Base-by-base conservation (phyloP, 2,329 filamentous ascomycete species). In the Ascocoryne sarcoides region DNA sequence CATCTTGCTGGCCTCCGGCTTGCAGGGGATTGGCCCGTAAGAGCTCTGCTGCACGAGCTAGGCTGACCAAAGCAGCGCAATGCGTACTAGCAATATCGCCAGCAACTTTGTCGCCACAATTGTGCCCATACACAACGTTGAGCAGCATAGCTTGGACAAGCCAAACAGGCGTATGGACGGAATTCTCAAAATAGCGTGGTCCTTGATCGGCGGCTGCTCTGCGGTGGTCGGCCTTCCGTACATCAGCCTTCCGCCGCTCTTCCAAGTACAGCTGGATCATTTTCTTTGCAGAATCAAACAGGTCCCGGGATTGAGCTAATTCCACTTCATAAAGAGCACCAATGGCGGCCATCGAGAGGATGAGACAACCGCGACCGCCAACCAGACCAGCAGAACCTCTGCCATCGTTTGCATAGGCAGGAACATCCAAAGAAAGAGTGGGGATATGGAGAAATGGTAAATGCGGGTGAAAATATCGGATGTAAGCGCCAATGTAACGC, bases 91-190 rank as follows among this genome's bases (percentile, higher is more conserved):
- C 90, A 55, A 94, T 93, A 59, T 95, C 88, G 45, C 85, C 87
- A 16, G 87, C 84, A 39, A 79, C 82, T 65, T 93, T 90, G 60
- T 96, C 90, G 28, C 85, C 87, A 59, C 88, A 94, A 51, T 94
- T 93, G 61, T 95, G 86, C 10, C 90, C 90, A 59, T 95, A 96
- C 12, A 95, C 84, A 28, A 96, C 85, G 58, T 95, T 96, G 37
- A 98, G 71, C 7, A 96, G 69, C 90, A 96, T 96, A 0, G 90
- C 87, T 62, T 96, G 92, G 12, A 96, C 88, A 18, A 98, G 72
- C 89, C 90, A 96, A 30, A 95, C 71, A 0, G 90, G 90, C 2
- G 89, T 90, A 50, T 86, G 79, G 29, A 79, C 73, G 12, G 77
- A 71, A 36, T 72, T 72, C 43, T 86, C 82, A 40, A 69, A 64